Conservation (phyloP, 2,329 filamentous ascomycete genomes). For the Aciculosporium take region DNA sequence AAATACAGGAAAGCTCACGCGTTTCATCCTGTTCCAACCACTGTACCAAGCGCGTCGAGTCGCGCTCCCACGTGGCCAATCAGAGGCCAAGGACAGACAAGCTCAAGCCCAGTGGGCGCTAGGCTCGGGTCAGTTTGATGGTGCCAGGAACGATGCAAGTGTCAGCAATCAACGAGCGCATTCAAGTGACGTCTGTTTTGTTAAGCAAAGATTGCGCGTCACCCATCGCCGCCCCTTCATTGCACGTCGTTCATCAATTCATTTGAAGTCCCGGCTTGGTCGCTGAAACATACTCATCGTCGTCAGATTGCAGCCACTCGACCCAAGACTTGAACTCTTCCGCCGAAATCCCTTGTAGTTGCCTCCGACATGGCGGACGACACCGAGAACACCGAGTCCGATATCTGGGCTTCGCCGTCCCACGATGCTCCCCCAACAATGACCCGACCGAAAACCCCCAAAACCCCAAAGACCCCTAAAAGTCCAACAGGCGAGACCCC, state of each 20-base stretch:
- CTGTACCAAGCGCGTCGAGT: no score
- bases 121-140: no score
- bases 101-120: no score
- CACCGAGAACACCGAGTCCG: slow-evolving; percentile 31
- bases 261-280: background rate
- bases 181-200: no score
- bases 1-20: no score
- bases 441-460: slow-evolving; percentile 25
- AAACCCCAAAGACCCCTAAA: slow-evolving; percentile 33
- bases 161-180: no score
- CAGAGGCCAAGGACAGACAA: no score
- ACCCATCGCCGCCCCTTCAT: background rate
- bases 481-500: slow-evolving; percentile 28
- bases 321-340: background rate
- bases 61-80: no score
- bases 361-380: slow-evolving; percentile 27
- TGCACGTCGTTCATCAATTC: background rate
- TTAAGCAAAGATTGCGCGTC: background rate
- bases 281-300: background rate
- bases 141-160: no score
- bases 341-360: background rate
- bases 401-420: slow-evolving; percentile 32
- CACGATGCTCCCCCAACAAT: slow-evolving; percentile 17
- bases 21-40: no score
- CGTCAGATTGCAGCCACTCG: background rate